phyloP scores from a whole-genome alignment of 331 rosid species.

The Malus hybrid region DNA sequence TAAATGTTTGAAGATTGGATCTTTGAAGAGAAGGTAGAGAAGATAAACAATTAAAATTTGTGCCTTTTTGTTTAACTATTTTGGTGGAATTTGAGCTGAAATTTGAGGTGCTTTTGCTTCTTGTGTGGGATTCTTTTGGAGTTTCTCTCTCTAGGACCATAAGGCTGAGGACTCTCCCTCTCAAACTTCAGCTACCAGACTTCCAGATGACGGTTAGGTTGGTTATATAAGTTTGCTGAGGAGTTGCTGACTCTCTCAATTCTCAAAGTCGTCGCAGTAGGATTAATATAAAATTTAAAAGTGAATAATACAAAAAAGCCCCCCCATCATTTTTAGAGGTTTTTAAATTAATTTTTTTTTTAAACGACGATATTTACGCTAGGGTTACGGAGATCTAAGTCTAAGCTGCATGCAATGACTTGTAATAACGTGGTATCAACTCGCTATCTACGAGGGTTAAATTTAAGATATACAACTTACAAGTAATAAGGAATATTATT shows the following conservation, averaged over 20 bases:
- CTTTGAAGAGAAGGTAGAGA: constrained; percentile 45
- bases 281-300: neutral
- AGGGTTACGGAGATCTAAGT: neutral
- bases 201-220: constrained; percentile 21
- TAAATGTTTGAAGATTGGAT: neutral
- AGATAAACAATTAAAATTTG: neutral
- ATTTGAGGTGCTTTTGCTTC: neutral
- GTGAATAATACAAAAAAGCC: neutral
- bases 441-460: neutral
- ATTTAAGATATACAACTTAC: too few relatives aligned
- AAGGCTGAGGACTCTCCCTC: neutral
- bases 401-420: neutral
- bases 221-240: neutral
- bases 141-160: neutral
- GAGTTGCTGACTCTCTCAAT: neutral
- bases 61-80: neutral
- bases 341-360: too few relatives aligned
- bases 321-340: neutral
- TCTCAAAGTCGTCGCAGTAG: neutral
- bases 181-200: constrained; percentile 18
- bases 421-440: neutral
- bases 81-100: neutral
- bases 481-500: too few relatives aligned
- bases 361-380: neutral
- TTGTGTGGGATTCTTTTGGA: neutral